These are phyloP conservation scores for Aurantiochytrium sp. DNA, from an alignment of 108 stramenopile genomes.

Conservation along the genomic window DNA sequence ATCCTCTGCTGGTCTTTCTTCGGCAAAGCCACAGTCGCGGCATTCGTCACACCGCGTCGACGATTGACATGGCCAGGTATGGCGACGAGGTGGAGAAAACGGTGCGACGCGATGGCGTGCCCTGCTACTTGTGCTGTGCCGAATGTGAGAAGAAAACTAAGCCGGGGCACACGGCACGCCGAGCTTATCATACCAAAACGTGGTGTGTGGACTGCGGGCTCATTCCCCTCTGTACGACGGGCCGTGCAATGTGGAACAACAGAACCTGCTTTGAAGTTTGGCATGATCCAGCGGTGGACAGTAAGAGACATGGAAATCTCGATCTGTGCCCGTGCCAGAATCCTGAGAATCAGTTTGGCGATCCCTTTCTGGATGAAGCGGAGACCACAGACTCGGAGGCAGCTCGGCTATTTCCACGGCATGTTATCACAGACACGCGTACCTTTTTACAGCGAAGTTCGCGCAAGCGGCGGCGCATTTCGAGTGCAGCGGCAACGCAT, in stretches of 20 bases:
- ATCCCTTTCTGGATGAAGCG: neutral
- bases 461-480: neutral
- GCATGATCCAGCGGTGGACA: neutral
- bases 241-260: neutral
- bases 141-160: neutral
- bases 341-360: neutral
- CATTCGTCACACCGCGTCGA: neutral
- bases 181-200: neutral
- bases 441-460: neutral
- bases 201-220: neutral
- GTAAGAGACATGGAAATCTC: neutral
- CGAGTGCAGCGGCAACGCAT: too few species aligned
- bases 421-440: neutral
- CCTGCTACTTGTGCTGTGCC: neutral
- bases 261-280: neutral
- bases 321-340: neutral
- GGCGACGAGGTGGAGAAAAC: neutral
- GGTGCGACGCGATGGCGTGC: neutral
- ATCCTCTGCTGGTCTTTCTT: neutral
- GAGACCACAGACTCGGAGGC: neutral
- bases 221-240: neutral
- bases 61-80: neutral
- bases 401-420: neutral
- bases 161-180: neutral
- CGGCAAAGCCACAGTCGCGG: neutral